These are phyloP conservation scores for Naganishia kalamii DNA, from an alignment of 768 basidiomycete genomes.

Conservation along the genomic window DNA sequence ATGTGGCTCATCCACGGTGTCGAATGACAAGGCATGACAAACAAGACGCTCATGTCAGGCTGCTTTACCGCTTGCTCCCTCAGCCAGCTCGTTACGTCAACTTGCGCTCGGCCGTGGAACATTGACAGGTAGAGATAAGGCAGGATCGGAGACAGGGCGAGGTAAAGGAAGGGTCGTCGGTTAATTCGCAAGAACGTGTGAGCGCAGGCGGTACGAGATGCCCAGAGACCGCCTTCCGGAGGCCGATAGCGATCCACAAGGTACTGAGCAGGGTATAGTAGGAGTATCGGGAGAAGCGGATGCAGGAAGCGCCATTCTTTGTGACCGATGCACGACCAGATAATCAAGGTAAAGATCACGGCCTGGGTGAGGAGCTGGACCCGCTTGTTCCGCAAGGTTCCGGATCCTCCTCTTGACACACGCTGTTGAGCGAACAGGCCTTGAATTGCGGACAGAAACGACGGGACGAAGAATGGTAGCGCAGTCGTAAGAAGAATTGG, in stretches of 20 bases:
- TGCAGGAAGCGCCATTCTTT: slow-evolving; percentile 98
- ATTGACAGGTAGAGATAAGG: slow-evolving; percentile 63
- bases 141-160: slow-evolving; percentile 54
- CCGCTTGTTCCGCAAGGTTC: background rate
- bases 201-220: slow-evolving; percentile 12
- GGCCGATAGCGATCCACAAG: slow-evolving; percentile 53
- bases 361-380: slow-evolving; percentile 50
- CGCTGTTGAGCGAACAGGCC: background rate
- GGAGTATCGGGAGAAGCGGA: slow-evolving; percentile 75
- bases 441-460: slow-evolving; percentile 27
- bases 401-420: background rate
- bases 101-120: slow-evolving; percentile 73
- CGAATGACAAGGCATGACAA: slow-evolving; percentile 95
- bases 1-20: slow-evolving; percentile 85
- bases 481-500: slow-evolving; percentile 71
- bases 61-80: slow-evolving; percentile 36
- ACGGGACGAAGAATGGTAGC: slow-evolving; percentile 58
- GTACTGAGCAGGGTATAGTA: slow-evolving; percentile 69
- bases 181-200: slow-evolving; percentile 25
- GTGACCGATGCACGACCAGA: slow-evolving; percentile 78
- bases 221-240: slow-evolving; percentile 17
- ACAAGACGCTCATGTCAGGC: slow-evolving; percentile 52
- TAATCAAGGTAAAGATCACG: slow-evolving; percentile 57
- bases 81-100: slow-evolving; percentile 64
- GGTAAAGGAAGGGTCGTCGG: slow-evolving; percentile 36